These are phyloP conservation scores for Syzygium malaccense DNA, from an alignment of 441 rosid species.

Conservation along the genomic window DNA sequence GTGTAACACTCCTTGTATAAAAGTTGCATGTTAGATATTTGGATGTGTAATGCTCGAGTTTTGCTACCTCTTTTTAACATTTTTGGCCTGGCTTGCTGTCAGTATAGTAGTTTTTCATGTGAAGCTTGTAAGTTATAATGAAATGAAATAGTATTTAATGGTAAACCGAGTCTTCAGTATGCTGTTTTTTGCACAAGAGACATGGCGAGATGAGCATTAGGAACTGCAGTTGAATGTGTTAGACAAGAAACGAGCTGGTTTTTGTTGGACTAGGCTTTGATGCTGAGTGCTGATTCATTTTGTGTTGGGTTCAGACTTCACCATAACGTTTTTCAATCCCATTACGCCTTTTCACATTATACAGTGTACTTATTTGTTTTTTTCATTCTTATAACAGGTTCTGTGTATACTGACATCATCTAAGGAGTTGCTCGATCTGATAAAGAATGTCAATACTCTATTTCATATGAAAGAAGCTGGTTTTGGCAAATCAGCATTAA, in stretches of 20 bases:
- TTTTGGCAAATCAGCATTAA: slow-evolving; percentile 38
- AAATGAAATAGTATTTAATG: background rate
- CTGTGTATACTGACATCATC: slow-evolving; percentile 58
- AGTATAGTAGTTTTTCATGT: background rate
- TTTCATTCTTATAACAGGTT: slow-evolving; percentile 30
- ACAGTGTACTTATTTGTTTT: background rate
- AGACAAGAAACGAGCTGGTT: background rate
- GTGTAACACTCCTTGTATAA: background rate
- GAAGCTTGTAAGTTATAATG: background rate
- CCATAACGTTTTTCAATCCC: background rate
- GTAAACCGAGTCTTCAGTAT: background rate
- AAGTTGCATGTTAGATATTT: background rate
- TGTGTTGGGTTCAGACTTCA: background rate
- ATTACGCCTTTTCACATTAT: background rate
- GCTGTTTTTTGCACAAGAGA: background rate
- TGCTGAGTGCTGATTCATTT: background rate
- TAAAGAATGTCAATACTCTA: slow-evolving; percentile 55
- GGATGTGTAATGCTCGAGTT: background rate
- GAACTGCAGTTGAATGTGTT: background rate
- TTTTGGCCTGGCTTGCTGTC: background rate
- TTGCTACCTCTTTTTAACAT: background rate
- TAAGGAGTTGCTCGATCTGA: slow-evolving; percentile 54
- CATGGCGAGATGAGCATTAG: background rate
- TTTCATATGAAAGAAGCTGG: slow-evolving; percentile 58
- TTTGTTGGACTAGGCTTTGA: background rate